Base-by-base conservation (phyloP, 148 eudicot genomes). In the Chenopodium berlandieri region DNA sequence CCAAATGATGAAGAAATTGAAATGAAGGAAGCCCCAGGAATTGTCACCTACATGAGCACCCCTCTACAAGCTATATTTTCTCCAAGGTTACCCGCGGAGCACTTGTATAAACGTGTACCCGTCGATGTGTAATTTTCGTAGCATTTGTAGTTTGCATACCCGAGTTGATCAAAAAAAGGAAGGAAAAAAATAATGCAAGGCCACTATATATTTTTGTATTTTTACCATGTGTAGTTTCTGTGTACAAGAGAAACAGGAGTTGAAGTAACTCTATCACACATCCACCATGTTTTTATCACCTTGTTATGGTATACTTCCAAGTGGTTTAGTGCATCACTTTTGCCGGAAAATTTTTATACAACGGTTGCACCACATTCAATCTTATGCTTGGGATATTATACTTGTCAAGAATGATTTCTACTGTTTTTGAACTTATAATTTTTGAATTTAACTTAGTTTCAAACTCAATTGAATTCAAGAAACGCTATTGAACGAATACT, bases 1-100 rank as follows among this genome's bases (percentile, higher is more conserved):
- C 83, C 85, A 0, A 83, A 84, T 12, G 94, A 94, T 4, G 91
- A 92, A 40, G 96, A 92, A 20, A 86, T 94, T 47, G 91, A 94
- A 79, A 85, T 94, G 94, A 73, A 79, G 10, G 98, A 92, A 86
- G 83, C 79, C 48, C 96, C 97, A 0, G 97, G 97, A 62, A 73
- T 89, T 37, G 94, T 94, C 4, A 89, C 94, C 58, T 94, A 89
- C 75, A 92, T 94, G 96, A 82, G 77, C 48, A 89, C 86, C 62
- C 94, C 97, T 22, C 75, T 94, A 67, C 90, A 89, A 77, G 89
- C 92, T 4, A 75, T 91, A 60, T 87, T 92, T 23, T 80, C 86
- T 66, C 97, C 97, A 52, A 89, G 97, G 82, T 82, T 94, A 77
- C 86, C 95, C 40, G 80, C 83, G 14, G 85, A 90, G 22, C 79